Evolutionary conservation across 106 monocot species (phyloP).

Genomic region (Platanthera guangdongensis): DNA sequence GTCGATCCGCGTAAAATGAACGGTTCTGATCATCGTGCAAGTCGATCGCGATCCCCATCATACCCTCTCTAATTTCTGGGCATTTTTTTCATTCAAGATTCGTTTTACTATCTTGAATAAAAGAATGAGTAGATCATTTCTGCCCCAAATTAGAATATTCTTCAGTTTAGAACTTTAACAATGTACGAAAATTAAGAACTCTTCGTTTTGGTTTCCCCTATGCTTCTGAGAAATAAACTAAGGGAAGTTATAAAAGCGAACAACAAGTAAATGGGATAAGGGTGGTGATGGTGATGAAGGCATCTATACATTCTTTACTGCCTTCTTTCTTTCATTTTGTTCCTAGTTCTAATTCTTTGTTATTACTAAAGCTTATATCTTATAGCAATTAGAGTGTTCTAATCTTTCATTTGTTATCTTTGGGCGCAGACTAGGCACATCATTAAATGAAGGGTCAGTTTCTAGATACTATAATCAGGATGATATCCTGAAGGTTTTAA

Average conservation of each 20-base stretch:
- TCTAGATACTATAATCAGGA: conserved; percentile 58
- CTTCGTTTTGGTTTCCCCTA: too few species aligned
- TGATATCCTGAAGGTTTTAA: conserved; percentile 48
- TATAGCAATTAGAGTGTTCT: not conserved
- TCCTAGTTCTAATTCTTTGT: not conserved
- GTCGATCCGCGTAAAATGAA: too few species aligned
- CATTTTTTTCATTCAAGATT: too few species aligned
- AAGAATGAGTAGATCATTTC: too few species aligned
- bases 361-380: not conserved
- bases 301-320: not conserved
- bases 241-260: not conserved
- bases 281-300: not conserved
- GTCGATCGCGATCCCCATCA: too few species aligned
- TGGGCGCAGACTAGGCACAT: conserved; percentile 37
- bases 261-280: not conserved
- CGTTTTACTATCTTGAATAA: too few species aligned
- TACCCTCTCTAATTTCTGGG: too few species aligned
- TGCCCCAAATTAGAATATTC: too few species aligned
- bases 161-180: not conserved
- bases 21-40: too few species aligned
- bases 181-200: not conserved
- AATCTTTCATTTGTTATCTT: not conserved
- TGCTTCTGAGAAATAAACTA: not conserved
- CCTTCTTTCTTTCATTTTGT: conserved; percentile 4
- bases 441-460: conserved; percentile 22